Conservation (phyloP, 164 flowering plant species). For the Nymphaea thermarum region DNA sequence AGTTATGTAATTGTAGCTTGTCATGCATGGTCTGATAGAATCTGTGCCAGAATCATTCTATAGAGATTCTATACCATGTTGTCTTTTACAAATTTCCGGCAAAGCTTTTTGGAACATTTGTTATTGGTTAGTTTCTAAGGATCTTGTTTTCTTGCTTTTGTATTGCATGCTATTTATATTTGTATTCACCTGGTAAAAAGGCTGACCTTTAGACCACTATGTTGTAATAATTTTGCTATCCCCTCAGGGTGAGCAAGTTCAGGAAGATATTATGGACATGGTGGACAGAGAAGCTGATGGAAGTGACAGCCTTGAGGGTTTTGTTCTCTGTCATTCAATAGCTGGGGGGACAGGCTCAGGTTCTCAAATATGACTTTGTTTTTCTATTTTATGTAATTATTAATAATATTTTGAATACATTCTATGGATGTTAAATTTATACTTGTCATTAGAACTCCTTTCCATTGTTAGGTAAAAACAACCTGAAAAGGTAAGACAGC, state of each 20-base stretch:
- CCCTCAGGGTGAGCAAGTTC: constrained; percentile 79
- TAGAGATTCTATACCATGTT: too few relatives aligned
- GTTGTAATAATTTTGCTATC: not conserved
- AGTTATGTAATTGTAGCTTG: too few relatives aligned
- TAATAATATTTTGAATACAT: too few relatives aligned
- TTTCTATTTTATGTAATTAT: not conserved
- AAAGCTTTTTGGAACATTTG: too few relatives aligned
- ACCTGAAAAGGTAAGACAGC: too few relatives aligned
- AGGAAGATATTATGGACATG: constrained; percentile 99
- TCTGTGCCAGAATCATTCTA: too few relatives aligned
- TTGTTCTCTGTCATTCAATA: constrained; percentile 94
- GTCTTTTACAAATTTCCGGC: too few relatives aligned
- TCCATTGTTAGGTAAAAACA: too few relatives aligned
- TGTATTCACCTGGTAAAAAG: not conserved
- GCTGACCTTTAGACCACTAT: not conserved
- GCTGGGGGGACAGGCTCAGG: constrained; percentile 99
- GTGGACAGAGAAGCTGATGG: constrained; percentile 99
- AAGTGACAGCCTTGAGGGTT: constrained; percentile 99
- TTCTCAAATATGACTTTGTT: constrained; percentile 8
- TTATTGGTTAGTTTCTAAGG: too few relatives aligned
- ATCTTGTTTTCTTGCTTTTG: not conserved
- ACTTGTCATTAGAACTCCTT: too few relatives aligned
- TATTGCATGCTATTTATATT: not conserved
- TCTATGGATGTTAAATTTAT: too few relatives aligned
- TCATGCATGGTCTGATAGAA: too few relatives aligned